A percentile compares a stretch with the other conserved stretches of the same genome.
These are phyloP conservation scores for Cryptomeria japonica DNA, from an alignment of 75 land plant species.

Conservation along the genomic window DNA sequence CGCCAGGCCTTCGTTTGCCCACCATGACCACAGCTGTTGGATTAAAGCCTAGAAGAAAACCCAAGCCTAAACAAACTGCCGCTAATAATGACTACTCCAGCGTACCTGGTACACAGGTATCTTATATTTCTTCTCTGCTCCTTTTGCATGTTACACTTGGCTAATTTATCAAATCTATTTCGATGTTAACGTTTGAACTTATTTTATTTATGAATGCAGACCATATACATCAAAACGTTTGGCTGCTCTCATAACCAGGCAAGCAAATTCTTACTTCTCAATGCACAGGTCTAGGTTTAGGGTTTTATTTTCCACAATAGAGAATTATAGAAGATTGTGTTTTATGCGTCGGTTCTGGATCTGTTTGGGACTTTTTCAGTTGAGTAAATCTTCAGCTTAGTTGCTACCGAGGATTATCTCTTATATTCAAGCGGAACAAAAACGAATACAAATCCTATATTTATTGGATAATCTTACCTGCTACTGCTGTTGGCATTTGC, in stretches of 20 bases:
- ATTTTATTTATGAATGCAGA: constrained; percentile 34
- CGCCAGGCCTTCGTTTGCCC: constrained; percentile 64
- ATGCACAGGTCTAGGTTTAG: background rate
- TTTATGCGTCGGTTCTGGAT: background rate
- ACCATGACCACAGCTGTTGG: constrained; percentile 24
- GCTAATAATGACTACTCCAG: constrained; percentile 14
- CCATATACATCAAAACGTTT: constrained; percentile 87
- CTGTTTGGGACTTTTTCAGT: too few species aligned
- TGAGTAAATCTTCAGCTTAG: background rate
- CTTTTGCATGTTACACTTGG: background rate
- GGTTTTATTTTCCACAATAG: background rate
- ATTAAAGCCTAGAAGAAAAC: constrained; percentile 27
- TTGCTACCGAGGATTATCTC: background rate
- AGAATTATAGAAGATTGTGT: background rate
- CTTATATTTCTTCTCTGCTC: background rate
- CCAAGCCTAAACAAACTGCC: constrained; percentile 1
- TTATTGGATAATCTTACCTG: background rate
- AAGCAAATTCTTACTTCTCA: background rate
- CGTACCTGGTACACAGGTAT: constrained; percentile 72
- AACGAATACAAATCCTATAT: too few species aligned
- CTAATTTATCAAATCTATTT: background rate
- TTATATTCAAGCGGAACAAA: too few species aligned
- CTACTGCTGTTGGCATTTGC: background rate
- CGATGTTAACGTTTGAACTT: background rate
- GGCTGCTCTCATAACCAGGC: constrained; percentile 98